Percentiles rank a stretch among this genome's conserved stretches.
Conservation (phyloP, 1,139 yeast genomes). For the Geotrichum cucujoidarum region DNA sequence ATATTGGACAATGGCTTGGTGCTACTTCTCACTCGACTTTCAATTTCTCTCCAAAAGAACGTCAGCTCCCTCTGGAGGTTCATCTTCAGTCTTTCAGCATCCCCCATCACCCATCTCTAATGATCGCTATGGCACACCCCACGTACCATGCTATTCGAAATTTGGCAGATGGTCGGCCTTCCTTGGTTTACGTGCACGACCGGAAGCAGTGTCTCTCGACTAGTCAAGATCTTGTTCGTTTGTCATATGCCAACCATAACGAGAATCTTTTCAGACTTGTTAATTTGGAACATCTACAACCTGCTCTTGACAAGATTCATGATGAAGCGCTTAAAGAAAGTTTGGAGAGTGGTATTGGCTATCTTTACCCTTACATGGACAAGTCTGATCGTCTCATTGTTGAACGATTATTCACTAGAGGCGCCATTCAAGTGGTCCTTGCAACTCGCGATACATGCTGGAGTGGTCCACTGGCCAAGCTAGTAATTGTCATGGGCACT, state of each 20-base stretch:
- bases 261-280: constrained; percentile 37
- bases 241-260: constrained; percentile 38
- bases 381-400: constrained; percentile 50
- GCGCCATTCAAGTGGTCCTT: constrained; percentile 50
- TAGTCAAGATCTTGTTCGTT: constrained; percentile 43
- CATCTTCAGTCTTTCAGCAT: constrained; percentile 50
- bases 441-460: constrained; percentile 54
- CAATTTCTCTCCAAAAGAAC: constrained; percentile 64
- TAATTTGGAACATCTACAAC: constrained; percentile 41
- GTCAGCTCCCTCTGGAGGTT: constrained; percentile 54
- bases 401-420: constrained; percentile 47
- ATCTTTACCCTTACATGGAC: constrained; percentile 57
- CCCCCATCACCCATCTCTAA: constrained; percentile 47
- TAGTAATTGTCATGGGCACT: constrained; percentile 67
- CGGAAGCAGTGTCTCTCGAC: constrained; percentile 54
- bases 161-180: constrained; percentile 35
- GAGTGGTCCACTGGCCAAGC: constrained; percentile 48
- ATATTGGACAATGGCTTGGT: constrained; percentile 84
- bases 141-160: constrained; percentile 38
- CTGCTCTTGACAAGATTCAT: constrained; percentile 42
- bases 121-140: constrained; percentile 50
- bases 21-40: constrained; percentile 53
- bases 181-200: constrained; percentile 54
- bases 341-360: constrained; percentile 63
- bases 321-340: constrained; percentile 48